A percentile compares a stretch with the other conserved stretches of the same genome.
phyloP scores from a whole-genome alignment of 2,329 filamentous ascomycete genomes.

The Immersiporthe knoxdaviesiana region DNA sequence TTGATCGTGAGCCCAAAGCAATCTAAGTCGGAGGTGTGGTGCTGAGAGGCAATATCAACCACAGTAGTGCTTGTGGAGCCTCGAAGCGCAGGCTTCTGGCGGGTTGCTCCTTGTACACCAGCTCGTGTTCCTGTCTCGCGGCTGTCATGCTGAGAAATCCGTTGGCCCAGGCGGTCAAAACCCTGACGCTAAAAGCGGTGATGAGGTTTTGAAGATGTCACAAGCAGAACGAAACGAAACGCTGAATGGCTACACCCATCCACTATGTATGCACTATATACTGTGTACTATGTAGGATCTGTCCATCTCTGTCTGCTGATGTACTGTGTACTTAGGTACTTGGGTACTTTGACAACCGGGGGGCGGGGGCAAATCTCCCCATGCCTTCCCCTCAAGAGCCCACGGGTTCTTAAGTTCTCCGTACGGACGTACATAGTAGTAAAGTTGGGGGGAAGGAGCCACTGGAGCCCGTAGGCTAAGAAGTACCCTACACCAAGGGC shows the following conservation, averaged over 20 bases:
- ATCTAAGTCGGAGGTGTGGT: neutral
- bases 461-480: no score
- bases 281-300: no score
- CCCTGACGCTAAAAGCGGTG: no score
- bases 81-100: neutral
- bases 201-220: neutral
- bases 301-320: no score
- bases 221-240: neutral
- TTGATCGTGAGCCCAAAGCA: neutral
- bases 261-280: neutral
- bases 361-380: no score
- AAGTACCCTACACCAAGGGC: neutral
- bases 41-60: neutral
- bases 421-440: neutral
- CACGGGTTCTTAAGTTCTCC: no score
- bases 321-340: neutral
- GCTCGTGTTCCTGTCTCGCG: neutral
- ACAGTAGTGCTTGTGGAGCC: neutral
- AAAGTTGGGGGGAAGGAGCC: no score
- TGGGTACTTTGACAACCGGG: no score
- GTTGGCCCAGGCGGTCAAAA: neutral
- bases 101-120: constrained; percentile 2
- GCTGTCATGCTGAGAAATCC: neutral
- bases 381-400: no score
- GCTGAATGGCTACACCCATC: neutral